These are phyloP conservation scores for Ustulina deusta DNA, from an alignment of 2,329 filamentous ascomycete species.

Conservation along the genomic window DNA sequence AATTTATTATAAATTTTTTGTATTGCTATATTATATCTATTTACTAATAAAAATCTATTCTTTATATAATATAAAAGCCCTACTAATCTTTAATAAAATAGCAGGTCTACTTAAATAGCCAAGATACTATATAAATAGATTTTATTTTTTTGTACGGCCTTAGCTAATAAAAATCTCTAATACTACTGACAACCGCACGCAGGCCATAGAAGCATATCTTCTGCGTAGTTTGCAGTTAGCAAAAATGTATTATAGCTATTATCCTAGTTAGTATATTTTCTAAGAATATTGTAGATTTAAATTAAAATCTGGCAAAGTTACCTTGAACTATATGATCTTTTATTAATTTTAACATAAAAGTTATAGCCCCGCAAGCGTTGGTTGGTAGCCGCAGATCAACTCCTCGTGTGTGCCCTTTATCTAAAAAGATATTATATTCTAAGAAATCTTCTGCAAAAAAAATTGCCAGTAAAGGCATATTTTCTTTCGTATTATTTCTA, in stretches of 20 bases:
- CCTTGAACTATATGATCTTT: conserved; percentile 72
- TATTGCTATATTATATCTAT: conserved; percentile 61
- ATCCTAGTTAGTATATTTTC: conserved; percentile 12
- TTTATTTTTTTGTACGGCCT: conserved; percentile 47
- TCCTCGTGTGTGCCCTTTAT: conserved; percentile 69
- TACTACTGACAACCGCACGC: conserved; percentile 71
- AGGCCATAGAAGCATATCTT: conserved; percentile 67
- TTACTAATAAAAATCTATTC: conserved; percentile 69
- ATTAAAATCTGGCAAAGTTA: conserved; percentile 1
- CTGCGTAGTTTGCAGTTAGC: conserved; percentile 68
- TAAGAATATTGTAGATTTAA: not conserved
- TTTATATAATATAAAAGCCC: conserved; percentile 69
- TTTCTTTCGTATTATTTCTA: conserved; percentile 46
- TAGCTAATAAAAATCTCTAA: conserved; percentile 60
- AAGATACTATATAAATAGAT: conserved; percentile 63
- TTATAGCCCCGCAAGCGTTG: conserved; percentile 63
- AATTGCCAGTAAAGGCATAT: conserved; percentile 61
- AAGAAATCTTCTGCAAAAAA: conserved; percentile 63
- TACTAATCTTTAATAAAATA: conserved; percentile 68
- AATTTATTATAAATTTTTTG: conserved; percentile 54
- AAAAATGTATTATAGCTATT: conserved; percentile 73
- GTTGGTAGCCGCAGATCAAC: conserved; percentile 69
- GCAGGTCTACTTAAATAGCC: conserved; percentile 75
- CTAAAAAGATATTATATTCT: conserved; percentile 60
- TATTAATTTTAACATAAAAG: conserved; percentile 65